phyloP scores from a whole-genome alignment of 345 rosid species.

The Litchi chinensis region DNA sequence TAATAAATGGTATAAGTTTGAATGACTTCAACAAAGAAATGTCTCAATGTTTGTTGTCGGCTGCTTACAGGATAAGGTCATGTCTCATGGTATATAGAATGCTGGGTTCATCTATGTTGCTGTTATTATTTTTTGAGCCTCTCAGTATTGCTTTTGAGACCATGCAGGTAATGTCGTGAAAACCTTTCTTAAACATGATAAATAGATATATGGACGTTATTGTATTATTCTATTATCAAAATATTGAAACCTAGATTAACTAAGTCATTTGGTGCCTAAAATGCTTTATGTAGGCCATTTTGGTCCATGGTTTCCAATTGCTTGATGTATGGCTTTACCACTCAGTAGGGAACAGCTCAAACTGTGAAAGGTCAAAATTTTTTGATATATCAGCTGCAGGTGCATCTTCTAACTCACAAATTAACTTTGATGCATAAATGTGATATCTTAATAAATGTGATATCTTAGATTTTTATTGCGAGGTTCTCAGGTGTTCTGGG shows the following conservation, averaged over 20 bases:
- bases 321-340: constrained; percentile 89
- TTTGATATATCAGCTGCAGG: constrained; percentile 76
- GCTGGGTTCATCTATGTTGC: constrained; percentile 43
- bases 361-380: constrained; percentile 65
- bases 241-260: constrained; percentile 3
- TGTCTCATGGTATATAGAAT: constrained; percentile 48
- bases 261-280: constrained; percentile 6
- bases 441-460: constrained; percentile 14
- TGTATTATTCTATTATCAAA: neutral
- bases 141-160: constrained; percentile 70
- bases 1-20: neutral
- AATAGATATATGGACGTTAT: neutral
- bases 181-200: neutral
- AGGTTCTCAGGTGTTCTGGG: neutral
- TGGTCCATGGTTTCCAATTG: constrained; percentile 91
- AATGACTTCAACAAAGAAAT: neutral
- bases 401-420: constrained; percentile 24
- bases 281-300: constrained; percentile 60
- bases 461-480: neutral
- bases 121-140: constrained; percentile 67
- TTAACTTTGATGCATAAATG: constrained; percentile 16
- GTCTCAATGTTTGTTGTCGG: constrained; percentile 7
- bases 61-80: constrained; percentile 52
- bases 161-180: constrained; percentile 50
- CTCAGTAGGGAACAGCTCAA: constrained; percentile 56